A percentile compares a stretch with the other conserved stretches of the same genome.
These are phyloP conservation scores for Rhodomyrtus tomentosa DNA, from an alignment of 345 rosid species.

Conservation along the genomic window DNA sequence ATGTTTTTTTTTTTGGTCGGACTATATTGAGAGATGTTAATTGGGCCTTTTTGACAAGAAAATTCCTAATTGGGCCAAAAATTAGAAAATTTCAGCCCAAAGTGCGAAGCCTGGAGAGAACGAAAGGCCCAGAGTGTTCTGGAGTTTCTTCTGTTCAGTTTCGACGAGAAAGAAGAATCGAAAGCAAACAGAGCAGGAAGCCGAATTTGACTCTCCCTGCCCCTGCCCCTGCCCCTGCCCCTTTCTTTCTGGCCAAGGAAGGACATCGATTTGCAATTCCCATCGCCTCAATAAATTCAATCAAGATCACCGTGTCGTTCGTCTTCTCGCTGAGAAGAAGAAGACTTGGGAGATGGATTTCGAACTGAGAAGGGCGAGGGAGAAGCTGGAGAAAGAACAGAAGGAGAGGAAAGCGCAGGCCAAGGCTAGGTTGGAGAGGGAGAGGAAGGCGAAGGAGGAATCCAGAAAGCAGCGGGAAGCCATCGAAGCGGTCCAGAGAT, in stretches of 20 bases:
- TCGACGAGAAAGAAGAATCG: background rate
- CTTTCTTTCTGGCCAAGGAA: background rate
- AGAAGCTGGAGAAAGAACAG: conserved; percentile 89
- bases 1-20: too few species aligned
- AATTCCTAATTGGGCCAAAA: background rate
- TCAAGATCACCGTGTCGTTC: background rate
- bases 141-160: background rate
- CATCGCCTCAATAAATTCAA: background rate
- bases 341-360: conserved; percentile 57
- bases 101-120: background rate
- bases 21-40: too few species aligned
- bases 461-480: conserved; percentile 75
- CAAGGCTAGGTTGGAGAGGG: conserved; percentile 49
- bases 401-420: conserved; percentile 73
- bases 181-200: background rate
- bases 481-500: conserved; percentile 73
- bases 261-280: background rate
- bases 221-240: background rate
- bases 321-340: background rate
- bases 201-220: background rate
- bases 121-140: conserved; percentile 27
- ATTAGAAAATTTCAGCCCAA: background rate
- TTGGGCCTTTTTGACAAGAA: background rate
- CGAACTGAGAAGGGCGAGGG: conserved; percentile 82
- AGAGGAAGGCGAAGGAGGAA: conserved; percentile 65